These are phyloP conservation scores for Acanthamoeba royreba DNA, from an alignment of 208 protist species.

Conservation along the genomic window DNA sequence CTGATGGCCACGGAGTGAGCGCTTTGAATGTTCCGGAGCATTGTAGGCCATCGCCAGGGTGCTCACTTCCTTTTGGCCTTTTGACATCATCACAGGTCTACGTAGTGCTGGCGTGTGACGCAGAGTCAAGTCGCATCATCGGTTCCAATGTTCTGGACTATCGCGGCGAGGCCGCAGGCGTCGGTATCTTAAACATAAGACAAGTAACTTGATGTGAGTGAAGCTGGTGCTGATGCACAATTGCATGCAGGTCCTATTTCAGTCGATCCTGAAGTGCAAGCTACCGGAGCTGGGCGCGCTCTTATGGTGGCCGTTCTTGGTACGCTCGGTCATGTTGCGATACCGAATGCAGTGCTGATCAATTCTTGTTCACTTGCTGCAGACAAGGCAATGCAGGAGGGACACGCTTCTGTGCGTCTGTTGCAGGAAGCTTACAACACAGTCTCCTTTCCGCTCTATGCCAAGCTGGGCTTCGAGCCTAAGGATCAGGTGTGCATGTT, in stretches of 20 bases:
- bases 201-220: neutral
- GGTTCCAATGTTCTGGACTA: neutral
- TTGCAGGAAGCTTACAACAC: neutral
- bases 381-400: neutral
- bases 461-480: constrained; percentile 25
- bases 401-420: neutral
- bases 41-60: no score
- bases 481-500: neutral
- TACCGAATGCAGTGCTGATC: no score
- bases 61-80: no score
- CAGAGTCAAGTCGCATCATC: neutral
- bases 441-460: constrained; percentile 16
- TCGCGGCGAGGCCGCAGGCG: neutral
- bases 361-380: neutral
- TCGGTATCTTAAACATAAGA: neutral
- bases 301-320: neutral
- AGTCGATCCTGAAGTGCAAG: neutral
- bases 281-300: neutral
- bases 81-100: neutral
- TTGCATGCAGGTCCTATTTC: neutral
- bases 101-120: neutral
- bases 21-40: no score
- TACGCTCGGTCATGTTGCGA: neutral
- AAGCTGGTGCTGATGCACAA: neutral
- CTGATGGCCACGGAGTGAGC: neutral